Percentiles rank a stretch among this genome's conserved stretches.
These are phyloP conservation scores for Leptodontidium sp. DNA, from an alignment of 2,329 filamentous ascomycete genomes.

Conservation along the genomic window DNA sequence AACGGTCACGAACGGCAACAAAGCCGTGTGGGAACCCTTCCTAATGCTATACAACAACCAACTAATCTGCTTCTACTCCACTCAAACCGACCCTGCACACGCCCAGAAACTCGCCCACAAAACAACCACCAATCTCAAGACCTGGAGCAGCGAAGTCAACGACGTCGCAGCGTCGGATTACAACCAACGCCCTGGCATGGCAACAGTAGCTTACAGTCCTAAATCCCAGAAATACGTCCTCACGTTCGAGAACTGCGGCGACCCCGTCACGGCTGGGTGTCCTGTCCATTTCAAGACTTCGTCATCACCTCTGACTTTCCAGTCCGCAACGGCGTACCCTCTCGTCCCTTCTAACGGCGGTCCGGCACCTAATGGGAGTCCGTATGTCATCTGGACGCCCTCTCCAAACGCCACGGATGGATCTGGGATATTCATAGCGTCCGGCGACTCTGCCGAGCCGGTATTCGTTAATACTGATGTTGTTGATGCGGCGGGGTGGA, in stretches of 20 bases:
- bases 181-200: conserved; percentile 70
- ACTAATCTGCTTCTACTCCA: conserved; percentile 73
- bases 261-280: not conserved
- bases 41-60: conserved; percentile 63
- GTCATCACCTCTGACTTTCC: conserved; percentile 20
- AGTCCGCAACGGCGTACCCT: not conserved
- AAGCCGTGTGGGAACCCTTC: conserved; percentile 76
- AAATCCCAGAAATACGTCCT: conserved; percentile 63
- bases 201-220: conserved; percentile 62
- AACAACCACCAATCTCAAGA: conserved; percentile 61
- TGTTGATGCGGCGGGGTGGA: conserved; percentile 18
- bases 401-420: not conserved
- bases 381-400: conserved; percentile 32
- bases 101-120: conserved; percentile 74
- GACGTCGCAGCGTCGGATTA: conserved; percentile 68
- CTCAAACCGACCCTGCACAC: conserved; percentile 67
- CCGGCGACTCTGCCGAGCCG: not conserved
- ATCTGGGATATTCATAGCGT: conserved; percentile 13
- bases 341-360: not conserved
- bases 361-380: conserved; percentile 2
- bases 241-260: conserved; percentile 61
- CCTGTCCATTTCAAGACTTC: conserved; percentile 20
- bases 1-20: conserved; percentile 66
- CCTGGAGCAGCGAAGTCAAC: conserved; percentile 64
- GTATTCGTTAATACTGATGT: conserved; percentile 19